Base-by-base conservation (phyloP, 2,329 filamentous ascomycete species). In the Pseudogymnoascus sp. region DNA sequence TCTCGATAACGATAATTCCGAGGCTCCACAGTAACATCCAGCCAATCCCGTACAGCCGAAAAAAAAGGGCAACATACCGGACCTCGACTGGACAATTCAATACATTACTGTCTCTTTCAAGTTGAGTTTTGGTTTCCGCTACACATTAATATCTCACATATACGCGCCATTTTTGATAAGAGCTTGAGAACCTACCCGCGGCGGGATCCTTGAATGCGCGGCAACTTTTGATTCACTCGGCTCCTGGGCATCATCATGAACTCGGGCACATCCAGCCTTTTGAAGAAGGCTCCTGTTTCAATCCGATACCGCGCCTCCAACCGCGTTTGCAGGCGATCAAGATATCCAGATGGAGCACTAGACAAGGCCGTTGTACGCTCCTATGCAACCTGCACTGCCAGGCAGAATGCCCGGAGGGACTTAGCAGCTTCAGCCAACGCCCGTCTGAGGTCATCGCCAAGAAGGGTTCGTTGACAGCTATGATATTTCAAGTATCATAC, bases 271-370 rank as follows among this genome's bases (percentile, higher is more conserved):
- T 69, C 72, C 65, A 64, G 67, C 57, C 68, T 73, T 65, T 66
- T 74, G 26, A 69, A 64, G 33, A 73, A 70, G 68, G 71, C 70
- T 60, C 67, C 69, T 62, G 68, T 68, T 59, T 67, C 65, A 62
- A 60, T 60, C 17, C 31, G 57, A 36, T 60, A 60, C 57, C 44
- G 44, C 44, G 44, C 44, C 44, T 53, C 44, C 44, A 53, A 23
- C n/a, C 44, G 44, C 3, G 44, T 53, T 1, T 53, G 44, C 44
- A 53, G 44, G 44, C 44, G 44, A 31, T 53, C 44, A 17, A 9
- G 44, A 53, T 53, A 53, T 23, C 44, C 44, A 53, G 44, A 53
- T 31, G 15, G 10, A 28, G 44, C 23, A 53, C 23, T 53, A 8
- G 44, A 53, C 44, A 53, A 53, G 44, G 44, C 23, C 15, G 44